Evolutionary conservation across 140 eudicot species (phyloP).

Genomic region (Senecio squalidus): DNA sequence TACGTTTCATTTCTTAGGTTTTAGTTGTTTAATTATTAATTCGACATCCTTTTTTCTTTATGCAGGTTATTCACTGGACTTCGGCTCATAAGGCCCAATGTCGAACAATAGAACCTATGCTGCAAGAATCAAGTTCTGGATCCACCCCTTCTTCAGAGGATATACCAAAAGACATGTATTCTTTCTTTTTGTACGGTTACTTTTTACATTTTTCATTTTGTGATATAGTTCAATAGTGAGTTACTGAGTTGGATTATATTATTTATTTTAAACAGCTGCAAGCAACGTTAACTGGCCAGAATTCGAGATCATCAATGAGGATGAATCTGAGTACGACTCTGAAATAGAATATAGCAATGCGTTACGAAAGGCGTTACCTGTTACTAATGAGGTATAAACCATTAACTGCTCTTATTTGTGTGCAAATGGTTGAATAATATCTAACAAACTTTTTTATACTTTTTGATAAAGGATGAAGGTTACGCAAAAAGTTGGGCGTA

Average conservation of each 20-base stretch:
- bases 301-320: constrained; percentile 60
- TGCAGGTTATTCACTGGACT: constrained; percentile 64
- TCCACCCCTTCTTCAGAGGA: constrained; percentile 22
- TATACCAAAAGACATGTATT: constrained; percentile 37
- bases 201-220: constrained; percentile 4
- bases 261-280: constrained; percentile 43
- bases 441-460: too few species aligned
- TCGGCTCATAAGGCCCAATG: constrained; percentile 56
- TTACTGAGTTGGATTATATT: background rate
- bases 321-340: constrained; percentile 46
- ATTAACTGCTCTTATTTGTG: background rate
- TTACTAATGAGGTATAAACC: constrained; percentile 49
- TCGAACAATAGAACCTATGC: constrained; percentile 24
- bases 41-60: background rate
- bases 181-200: background rate
- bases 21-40: background rate
- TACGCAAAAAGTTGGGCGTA: too few species aligned
- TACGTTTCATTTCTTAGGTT: background rate
- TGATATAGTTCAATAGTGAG: background rate
- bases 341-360: constrained; percentile 25
- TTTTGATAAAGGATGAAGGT: too few species aligned
- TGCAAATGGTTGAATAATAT: too few species aligned
- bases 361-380: constrained; percentile 28
- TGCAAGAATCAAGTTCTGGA: constrained; percentile 36
- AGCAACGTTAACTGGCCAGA: constrained; percentile 72